These are phyloP conservation scores for Hymenoscyphus salicellus DNA, from an alignment of 2,329 filamentous ascomycete genomes.

Conservation along the genomic window DNA sequence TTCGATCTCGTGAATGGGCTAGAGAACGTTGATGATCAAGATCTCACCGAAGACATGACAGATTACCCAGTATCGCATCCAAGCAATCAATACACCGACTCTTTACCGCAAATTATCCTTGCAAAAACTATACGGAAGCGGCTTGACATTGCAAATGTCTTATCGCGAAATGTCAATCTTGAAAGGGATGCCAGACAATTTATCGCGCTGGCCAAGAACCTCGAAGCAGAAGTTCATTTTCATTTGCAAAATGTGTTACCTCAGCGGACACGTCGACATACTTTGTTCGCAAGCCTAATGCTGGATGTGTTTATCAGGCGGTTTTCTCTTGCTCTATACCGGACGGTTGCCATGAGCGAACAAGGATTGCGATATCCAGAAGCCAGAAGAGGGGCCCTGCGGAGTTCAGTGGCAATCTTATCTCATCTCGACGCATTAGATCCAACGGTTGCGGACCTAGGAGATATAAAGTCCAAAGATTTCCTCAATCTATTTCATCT, in stretches of 20 bases:
- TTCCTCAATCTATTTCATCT: slow-evolving; percentile 27
- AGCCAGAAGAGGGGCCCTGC: slow-evolving; percentile 20
- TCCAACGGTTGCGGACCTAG: slow-evolving; percentile 22
- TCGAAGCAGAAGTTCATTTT: slow-evolving; percentile 16
- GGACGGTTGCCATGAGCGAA: slow-evolving; percentile 16
- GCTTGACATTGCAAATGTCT: slow-evolving; percentile 18
- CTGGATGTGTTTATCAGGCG: slow-evolving; percentile 22
- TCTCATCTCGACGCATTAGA: slow-evolving; percentile 27
- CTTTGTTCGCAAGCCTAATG: slow-evolving; percentile 21
- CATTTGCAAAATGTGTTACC: slow-evolving; percentile 14
- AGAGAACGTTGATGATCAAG: slow-evolving; percentile 37
- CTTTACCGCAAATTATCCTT: slow-evolving; percentile 23
- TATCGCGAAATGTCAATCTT: slow-evolving; percentile 20
- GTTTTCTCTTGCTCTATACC: slow-evolving; percentile 21
- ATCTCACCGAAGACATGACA: slow-evolving; percentile 19
- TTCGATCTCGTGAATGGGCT: slow-evolving; percentile 50
- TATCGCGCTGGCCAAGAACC: slow-evolving; percentile 10
- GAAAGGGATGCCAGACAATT: slow-evolving; percentile 16
- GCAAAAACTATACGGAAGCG: slow-evolving; percentile 16
- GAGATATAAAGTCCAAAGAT: slow-evolving; percentile 21
- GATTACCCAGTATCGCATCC: slow-evolving; percentile 19
- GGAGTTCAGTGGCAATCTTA: slow-evolving; percentile 22
- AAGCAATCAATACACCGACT: slow-evolving; percentile 18
- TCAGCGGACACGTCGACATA: slow-evolving; percentile 8
- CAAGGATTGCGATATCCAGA: slow-evolving; percentile 16